A percentile compares a stretch with the other conserved stretches of the same genome.
phyloP scores from a whole-genome alignment of 129 eudicot species.

The Centella asiatica region DNA sequence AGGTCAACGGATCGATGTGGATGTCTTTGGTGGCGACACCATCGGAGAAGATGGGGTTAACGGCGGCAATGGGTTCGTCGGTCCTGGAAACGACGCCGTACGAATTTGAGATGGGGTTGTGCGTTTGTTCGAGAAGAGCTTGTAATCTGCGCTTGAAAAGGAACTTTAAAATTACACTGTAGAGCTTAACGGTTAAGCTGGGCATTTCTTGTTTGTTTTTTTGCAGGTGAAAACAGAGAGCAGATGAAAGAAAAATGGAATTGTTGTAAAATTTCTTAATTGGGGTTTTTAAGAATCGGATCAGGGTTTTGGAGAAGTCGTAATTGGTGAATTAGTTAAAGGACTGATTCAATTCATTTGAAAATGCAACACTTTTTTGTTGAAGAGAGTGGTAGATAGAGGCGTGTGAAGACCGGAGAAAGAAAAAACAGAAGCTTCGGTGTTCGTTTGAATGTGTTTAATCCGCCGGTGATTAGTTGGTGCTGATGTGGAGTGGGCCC shows the following conservation, averaged over 20 bases:
- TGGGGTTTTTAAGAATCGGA: constrained; percentile 1
- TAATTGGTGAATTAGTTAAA: background rate
- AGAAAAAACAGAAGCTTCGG: constrained; percentile 2
- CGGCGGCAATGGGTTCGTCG: constrained; percentile 50
- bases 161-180: constrained; percentile 65
- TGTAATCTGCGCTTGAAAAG: constrained; percentile 53
- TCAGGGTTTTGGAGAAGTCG: constrained; percentile 21
- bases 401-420: constrained; percentile 3
- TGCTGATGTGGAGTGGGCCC: background rate
- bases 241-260: background rate
- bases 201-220: constrained; percentile 39
- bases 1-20: constrained; percentile 59
- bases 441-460: background rate
- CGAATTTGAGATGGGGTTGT: constrained; percentile 8
- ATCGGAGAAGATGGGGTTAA: constrained; percentile 61
- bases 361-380: too few species aligned
- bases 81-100: constrained; percentile 59
- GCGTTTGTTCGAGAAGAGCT: constrained; percentile 24
- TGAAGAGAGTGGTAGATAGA: too few species aligned
- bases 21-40: constrained; percentile 86
- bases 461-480: background rate
- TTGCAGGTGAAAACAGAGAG: background rate
- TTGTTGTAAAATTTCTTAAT: constrained; percentile 1
- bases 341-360: background rate
- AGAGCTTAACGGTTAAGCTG: constrained; percentile 51